A percentile compares a stretch with the other conserved stretches of the same genome.
Evolutionary conservation across 257 asterid species (phyloP).

Genomic region (Forsythia suspensa): DNA sequence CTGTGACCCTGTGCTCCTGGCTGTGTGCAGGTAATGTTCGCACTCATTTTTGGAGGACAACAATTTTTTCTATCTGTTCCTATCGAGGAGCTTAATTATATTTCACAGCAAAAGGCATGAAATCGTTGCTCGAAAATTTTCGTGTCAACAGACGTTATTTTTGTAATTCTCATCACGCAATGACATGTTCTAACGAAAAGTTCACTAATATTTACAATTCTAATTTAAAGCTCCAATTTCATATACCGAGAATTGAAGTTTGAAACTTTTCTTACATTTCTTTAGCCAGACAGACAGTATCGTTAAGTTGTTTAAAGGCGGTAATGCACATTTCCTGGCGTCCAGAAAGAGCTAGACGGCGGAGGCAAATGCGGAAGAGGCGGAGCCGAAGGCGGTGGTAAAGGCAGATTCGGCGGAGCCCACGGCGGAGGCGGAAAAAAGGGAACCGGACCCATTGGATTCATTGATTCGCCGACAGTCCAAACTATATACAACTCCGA

Average conservation of each 20-base stretch:
- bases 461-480: background rate
- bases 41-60: too few species aligned
- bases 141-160: background rate
- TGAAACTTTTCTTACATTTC: slow-evolving; percentile 40
- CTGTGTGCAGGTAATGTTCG: too few species aligned
- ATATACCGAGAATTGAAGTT: background rate
- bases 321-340: slow-evolving; percentile 38
- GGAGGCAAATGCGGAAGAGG: background rate
- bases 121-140: background rate
- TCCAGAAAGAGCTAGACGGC: slow-evolving; percentile 33
- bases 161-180: background rate
- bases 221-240: background rate
- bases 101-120: background rate
- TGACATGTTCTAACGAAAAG: background rate
- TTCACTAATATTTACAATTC: background rate
- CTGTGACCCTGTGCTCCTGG: too few species aligned
- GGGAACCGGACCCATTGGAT: background rate
- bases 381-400: background rate
- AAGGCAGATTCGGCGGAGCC: background rate
- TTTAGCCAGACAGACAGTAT: slow-evolving; percentile 45
- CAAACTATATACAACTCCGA: background rate
- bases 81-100: background rate
- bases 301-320: slow-evolving; percentile 44
- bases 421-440: background rate
- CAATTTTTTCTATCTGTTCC: slow-evolving; percentile 43